Evolutionary conservation across 805 yeast genomes (phyloP).

Genomic region (Pichia paraexigua): DNA sequence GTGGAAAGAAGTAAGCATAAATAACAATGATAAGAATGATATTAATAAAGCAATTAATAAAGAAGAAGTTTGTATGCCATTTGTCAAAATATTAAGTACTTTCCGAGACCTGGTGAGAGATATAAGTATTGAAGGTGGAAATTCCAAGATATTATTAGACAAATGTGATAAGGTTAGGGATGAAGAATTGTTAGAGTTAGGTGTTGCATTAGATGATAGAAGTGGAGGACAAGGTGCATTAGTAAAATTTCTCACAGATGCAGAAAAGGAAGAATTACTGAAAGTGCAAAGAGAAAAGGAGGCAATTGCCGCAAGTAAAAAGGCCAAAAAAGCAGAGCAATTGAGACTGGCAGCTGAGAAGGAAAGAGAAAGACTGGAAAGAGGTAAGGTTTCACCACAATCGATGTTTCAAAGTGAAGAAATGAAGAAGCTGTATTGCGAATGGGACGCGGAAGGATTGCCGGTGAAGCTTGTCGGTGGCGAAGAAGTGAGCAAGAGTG

Average conservation of each 20-base stretch:
- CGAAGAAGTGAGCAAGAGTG: constrained; percentile 77
- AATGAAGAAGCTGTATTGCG: constrained; percentile 36
- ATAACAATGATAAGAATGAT: background rate
- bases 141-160: constrained; percentile 46
- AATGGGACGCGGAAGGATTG: constrained; percentile 80
- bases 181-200: constrained; percentile 60
- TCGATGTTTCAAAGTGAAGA: constrained; percentile 63
- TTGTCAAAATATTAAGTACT: constrained; percentile 62
- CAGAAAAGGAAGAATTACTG: constrained; percentile 61
- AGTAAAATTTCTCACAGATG: constrained; percentile 66
- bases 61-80: constrained; percentile 76
- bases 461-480: constrained; percentile 75
- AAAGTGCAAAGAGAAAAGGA: constrained; percentile 53
- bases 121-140: constrained; percentile 56
- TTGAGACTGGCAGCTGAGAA: constrained; percentile 53
- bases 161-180: constrained; percentile 72
- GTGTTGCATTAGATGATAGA: constrained; percentile 86
- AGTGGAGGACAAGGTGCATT: constrained; percentile 69
- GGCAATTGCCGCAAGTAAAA: constrained; percentile 31
- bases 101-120: constrained; percentile 80
- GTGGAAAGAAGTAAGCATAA: constrained; percentile 47
- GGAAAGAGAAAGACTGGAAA: constrained; percentile 54
- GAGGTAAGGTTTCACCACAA: constrained; percentile 59
- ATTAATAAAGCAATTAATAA: constrained; percentile 17
- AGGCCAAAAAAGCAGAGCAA: constrained; percentile 47